A percentile compares a stretch with the other conserved stretches of the same genome.
Conservation (phyloP, 345 rosid species). For the Acer negundo region DNA sequence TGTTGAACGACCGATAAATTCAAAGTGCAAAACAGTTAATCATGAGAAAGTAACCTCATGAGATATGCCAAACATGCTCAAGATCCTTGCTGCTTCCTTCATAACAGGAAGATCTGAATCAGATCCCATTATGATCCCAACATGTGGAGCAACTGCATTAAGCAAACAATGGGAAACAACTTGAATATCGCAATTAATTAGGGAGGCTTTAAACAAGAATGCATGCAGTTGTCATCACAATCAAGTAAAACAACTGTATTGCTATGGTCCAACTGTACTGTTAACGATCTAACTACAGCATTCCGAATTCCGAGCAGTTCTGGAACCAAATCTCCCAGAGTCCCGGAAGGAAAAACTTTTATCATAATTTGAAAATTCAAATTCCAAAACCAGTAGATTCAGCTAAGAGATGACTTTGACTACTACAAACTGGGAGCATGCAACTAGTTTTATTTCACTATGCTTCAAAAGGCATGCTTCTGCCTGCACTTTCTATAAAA, state of each 20-base stretch:
- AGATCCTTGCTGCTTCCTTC: conserved; percentile 85
- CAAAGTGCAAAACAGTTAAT: neutral
- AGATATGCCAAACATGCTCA: conserved; percentile 67
- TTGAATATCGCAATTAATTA: neutral
- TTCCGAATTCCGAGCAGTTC: neutral
- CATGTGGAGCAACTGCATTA: conserved; percentile 62
- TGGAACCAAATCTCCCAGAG: neutral
- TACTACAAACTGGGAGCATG: neutral
- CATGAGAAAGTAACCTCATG: conserved; percentile 54
- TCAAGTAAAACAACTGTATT: neutral
- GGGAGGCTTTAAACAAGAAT: neutral
- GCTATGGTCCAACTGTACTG: neutral
- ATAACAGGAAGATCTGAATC: conserved; percentile 96
- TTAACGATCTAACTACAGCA: neutral
- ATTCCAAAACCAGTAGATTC: neutral
- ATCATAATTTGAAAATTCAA: neutral
- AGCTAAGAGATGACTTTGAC: neutral
- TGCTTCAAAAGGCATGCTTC: neutral
- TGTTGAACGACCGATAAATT: neutral
- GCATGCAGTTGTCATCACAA: neutral
- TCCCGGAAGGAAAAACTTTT: conserved; percentile 1
- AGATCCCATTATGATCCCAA: conserved; percentile 95
- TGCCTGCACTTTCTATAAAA: conserved; percentile 4
- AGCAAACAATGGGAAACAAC: conserved; percentile 18
- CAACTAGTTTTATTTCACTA: neutral